Evolutionary conservation across 345 rosid species (phyloP), one percentile per base, ranked within the genome.

Genomic region (Salix exigua): DNA sequence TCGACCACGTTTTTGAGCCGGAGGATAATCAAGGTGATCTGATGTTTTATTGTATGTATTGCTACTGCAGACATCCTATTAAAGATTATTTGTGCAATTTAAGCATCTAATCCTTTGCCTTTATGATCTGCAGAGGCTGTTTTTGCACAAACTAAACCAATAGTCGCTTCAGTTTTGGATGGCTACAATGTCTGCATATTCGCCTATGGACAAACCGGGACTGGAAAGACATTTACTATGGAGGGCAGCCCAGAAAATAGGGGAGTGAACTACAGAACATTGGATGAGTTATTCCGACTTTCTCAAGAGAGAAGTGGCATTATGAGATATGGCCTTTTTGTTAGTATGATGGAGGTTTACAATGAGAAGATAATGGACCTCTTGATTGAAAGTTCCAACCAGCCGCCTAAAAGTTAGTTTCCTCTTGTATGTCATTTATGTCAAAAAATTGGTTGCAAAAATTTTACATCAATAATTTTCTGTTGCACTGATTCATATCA

Each of bases 161-260:
- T 93, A 50, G 88, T 92, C 31, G 85, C 91, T 72, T 96, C 99
- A 0, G 98, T 93, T 62, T 76, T 96, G 82, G 99, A 93, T 89
- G 99, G 99, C 62, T 96, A 85, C 80, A 93, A 96, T 53, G 95
- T 92, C 38, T 96, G 99, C 85, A 92, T 96, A 73, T 91, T 96
- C 62, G 95, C 99, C 66, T 96, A 96, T 75, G 99, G 99, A 7
- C 99, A 95, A 89, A 95, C 99, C 42, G 99, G 99, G 73, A 91
- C 98, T 19, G 98, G 98, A 60, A 95, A 93, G 87, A 95, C 99
- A n/a, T 95, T 93, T 79, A 93, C 81, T 28, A 93, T 96, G 98
- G 99, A 93, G 81, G 98, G 99, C 60, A 92, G 89, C 67, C 87
- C 87, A 55, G 90, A 92, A 75, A 89, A 88, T 61, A 90, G 98